A percentile compares a stretch with the other conserved stretches of the same genome.
Conservation (phyloP, 192 early-diverging fungal genomes). For the Coemansia interrupta region DNA sequence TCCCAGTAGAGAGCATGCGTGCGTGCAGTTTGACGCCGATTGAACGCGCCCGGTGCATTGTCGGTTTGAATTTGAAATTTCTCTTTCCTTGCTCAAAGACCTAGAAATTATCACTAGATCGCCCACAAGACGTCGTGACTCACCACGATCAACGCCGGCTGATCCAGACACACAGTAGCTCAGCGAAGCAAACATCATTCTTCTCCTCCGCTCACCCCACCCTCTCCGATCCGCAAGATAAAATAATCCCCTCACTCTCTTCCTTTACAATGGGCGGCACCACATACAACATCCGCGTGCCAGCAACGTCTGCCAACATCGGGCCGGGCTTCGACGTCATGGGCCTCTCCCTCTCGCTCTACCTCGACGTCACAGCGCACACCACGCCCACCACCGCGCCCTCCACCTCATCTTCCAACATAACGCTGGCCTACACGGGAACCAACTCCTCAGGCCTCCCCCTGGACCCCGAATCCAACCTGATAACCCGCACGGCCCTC, state of each 20-base stretch:
- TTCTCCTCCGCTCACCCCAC: no score
- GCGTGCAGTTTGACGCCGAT: no score
- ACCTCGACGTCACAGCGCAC: constrained; percentile 67
- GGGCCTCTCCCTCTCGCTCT: constrained; percentile 85
- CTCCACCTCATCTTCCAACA: constrained; percentile 12
- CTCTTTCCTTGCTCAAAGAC: no score
- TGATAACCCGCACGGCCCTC: constrained; percentile 89
- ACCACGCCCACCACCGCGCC: constrained; percentile 5
- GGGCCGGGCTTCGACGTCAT: constrained; percentile 97
- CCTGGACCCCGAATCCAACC: constrained; percentile 72
- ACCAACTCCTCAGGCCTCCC: constrained; percentile 66
- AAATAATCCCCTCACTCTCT: background rate
- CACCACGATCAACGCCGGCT: no score
- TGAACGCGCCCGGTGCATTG: no score
- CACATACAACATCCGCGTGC: constrained; percentile 67
- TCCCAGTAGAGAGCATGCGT: background rate
- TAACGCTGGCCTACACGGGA: constrained; percentile 52
- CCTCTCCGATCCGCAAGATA: background rate
- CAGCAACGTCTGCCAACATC: constrained; percentile 95
- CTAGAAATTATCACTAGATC: no score
- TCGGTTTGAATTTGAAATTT: no score
- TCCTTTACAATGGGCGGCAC: constrained; percentile 7
- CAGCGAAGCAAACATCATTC: no score
- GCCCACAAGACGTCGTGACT: no score
- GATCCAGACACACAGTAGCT: no score